Conservation (phyloP, 2,329 filamentous ascomycete species). For the Zasmidium cellare region DNA sequence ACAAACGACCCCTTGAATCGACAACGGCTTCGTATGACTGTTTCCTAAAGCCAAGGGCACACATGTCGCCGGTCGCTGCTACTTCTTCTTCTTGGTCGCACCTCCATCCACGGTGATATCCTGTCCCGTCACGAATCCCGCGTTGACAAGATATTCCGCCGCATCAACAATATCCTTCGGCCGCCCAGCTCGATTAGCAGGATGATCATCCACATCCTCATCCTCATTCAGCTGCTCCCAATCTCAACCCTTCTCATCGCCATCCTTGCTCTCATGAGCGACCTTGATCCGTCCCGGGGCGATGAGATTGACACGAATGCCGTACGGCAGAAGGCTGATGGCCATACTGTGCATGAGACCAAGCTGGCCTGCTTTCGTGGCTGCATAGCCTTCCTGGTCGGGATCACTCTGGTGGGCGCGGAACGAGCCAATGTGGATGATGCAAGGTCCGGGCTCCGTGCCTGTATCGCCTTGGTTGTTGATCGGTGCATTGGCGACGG, state of each 20-base stretch:
- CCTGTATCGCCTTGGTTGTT: constrained; percentile 15
- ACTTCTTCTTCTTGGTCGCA: constrained; percentile 38
- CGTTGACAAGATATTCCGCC: constrained; percentile 41
- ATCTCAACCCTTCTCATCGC: constrained; percentile 39
- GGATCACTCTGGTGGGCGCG: constrained; percentile 50
- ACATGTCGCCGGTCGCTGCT: too few relatives aligned
- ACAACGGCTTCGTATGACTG: too few relatives aligned
- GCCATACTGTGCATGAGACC: constrained; percentile 53
- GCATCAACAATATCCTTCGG: constrained; percentile 47
- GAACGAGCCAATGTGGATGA: constrained; percentile 52
- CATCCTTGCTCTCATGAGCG: constrained; percentile 41
- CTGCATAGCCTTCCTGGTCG: constrained; percentile 51
- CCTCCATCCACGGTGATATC: constrained; percentile 47
- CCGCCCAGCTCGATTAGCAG: constrained; percentile 50
- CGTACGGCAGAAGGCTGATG: constrained; percentile 41
- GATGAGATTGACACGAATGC: constrained; percentile 49
- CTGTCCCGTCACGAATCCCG: constrained; percentile 45
- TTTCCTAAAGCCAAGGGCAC: too few relatives aligned
- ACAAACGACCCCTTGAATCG: too few relatives aligned
- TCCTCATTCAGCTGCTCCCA: constrained; percentile 45
- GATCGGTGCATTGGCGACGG: constrained; percentile 11
- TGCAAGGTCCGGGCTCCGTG: constrained; percentile 28
- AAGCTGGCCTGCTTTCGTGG: constrained; percentile 50
- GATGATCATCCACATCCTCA: constrained; percentile 49
- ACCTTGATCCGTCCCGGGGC: constrained; percentile 55